Base-by-base conservation (phyloP, 2,329 filamentous ascomycete species). In the Lachnellula arida region DNA sequence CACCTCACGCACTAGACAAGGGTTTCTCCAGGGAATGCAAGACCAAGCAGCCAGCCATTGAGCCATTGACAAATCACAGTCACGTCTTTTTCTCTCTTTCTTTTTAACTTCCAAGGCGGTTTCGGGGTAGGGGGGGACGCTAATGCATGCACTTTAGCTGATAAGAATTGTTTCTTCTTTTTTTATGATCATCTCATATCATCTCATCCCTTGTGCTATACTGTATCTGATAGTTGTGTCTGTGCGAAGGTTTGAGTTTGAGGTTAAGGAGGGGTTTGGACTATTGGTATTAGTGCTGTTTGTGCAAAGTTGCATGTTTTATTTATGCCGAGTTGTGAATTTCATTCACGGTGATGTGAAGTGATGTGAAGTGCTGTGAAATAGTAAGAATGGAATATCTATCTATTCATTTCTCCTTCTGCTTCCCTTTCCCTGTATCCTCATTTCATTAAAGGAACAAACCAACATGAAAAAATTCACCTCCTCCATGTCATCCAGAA, bases 11-110 rank as follows among this genome's bases (percentile, higher is more conserved):
- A 23, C 35, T 17, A 37, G 28, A 50, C 48, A 50, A 14, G 48
- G 48, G 23, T 25, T 23, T 23, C n/a, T 50, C 48, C 22, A 22
- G 23, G 49, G 23, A 32, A 42, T 23, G 40, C 22, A 23, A 23
- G 22, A 23, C 14, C 14, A 25, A 42, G n/a, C 9, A 32, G 32
- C 12, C 25, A 50, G 22, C 43, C 46, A 46, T 22, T 22, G 12
- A 37, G 46, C 56, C 50, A 63, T 61, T 63, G 60, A 59, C 60
- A 46, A 63, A 63, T 55, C 57, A 61, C 35, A 23, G 19, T 19
- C 11, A 17, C 35, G 28, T 37, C 19, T 39, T 15, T 15, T 43
- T 53, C 9, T 34, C 14, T 25, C 9, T 17, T 23, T 46, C 40
- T 44, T 17, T 23, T 49, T 47, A 35, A 25, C n/a, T 37, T 46